Percentiles rank a stretch among this genome's conserved stretches.
These are phyloP conservation scores for Coemansia javaensis DNA, from an alignment of 192 early-diverging fungal species.

Conservation along the genomic window DNA sequence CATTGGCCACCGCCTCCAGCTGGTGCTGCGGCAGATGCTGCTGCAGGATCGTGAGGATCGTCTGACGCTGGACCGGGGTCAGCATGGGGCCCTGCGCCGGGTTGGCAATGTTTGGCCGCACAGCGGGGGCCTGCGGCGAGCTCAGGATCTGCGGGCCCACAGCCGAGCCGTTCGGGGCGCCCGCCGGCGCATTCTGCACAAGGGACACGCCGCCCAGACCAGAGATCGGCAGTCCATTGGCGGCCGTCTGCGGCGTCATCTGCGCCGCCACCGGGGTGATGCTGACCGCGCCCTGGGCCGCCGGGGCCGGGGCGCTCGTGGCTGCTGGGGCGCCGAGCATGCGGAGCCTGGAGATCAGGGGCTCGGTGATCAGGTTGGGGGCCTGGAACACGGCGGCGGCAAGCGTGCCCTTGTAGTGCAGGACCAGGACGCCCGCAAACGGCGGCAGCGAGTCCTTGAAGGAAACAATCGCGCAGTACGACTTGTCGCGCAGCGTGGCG, in stretches of 20 bases:
- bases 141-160: constrained; percentile 34
- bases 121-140: constrained; percentile 24
- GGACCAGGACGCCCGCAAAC: constrained; percentile 26
- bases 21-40: constrained; percentile 7
- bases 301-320: not conserved
- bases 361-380: constrained; percentile 13
- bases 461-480: constrained; percentile 20
- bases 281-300: not conserved
- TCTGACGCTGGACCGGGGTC: constrained; percentile 6
- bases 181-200: not conserved
- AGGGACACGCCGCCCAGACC: not conserved
- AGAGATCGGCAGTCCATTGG: constrained; percentile 13
- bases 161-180: not conserved
- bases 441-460: constrained; percentile 3
- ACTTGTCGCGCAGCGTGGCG: constrained; percentile 25
- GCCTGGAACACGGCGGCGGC: constrained; percentile 27
- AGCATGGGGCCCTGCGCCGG: constrained; percentile 11
- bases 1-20: constrained; percentile 10
- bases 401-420: constrained; percentile 13
- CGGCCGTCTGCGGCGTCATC: constrained; percentile 23
- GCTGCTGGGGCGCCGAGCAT: not conserved
- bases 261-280: constrained; percentile 3
- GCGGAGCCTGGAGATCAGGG: constrained; percentile 6
- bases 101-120: constrained; percentile 20
- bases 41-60: constrained; percentile 3